A percentile compares a stretch with the other conserved stretches of the same genome.
These are phyloP conservation scores for Chloromonas sp. DNA, from an alignment of 163 green algal species.

Conservation along the genomic window DNA sequence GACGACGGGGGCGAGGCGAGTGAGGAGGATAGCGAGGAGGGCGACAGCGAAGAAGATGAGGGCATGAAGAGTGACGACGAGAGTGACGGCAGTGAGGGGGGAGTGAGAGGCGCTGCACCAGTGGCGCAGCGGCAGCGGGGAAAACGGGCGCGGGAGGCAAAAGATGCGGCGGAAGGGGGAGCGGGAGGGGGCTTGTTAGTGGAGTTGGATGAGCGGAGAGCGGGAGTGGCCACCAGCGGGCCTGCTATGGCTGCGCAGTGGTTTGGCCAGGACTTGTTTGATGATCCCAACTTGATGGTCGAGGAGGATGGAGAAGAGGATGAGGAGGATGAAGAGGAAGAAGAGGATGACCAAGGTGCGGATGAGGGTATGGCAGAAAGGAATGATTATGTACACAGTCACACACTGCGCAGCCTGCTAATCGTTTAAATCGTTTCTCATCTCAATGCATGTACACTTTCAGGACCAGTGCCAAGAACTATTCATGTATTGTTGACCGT, in stretches of 20 bases:
- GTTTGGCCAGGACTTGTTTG: conserved; percentile 93
- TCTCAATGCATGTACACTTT: no score
- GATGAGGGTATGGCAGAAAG: no score
- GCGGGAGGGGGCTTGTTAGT: conserved; percentile 66
- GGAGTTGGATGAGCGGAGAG: conserved; percentile 56
- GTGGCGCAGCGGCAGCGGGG: neutral
- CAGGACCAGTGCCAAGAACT: no score
- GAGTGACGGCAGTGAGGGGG: neutral
- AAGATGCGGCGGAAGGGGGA: conserved; percentile 29
- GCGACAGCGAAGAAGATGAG: conserved; percentile 1
- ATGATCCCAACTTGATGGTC: conserved; percentile 42
- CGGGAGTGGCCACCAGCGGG: conserved; percentile 43
- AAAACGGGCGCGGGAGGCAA: conserved; percentile 9
- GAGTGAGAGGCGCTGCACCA: neutral
- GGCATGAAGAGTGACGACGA: neutral
- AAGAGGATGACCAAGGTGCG: conserved; percentile 16
- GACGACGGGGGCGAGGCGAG: conserved; percentile 24
- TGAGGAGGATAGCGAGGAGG: conserved; percentile 12
- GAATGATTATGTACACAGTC: no score
- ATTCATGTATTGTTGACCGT: no score
- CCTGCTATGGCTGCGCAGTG: conserved; percentile 75
- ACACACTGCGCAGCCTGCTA: no score
- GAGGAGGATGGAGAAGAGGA: conserved; percentile 23
- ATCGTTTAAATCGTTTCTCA: no score
- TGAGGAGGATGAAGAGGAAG: conserved; percentile 4